A percentile compares a stretch with the other conserved stretches of the same genome.
These are phyloP conservation scores for Pleurotus salmoneostramineus DNA, from an alignment of 768 basidiomycete genomes.

Conservation along the genomic window DNA sequence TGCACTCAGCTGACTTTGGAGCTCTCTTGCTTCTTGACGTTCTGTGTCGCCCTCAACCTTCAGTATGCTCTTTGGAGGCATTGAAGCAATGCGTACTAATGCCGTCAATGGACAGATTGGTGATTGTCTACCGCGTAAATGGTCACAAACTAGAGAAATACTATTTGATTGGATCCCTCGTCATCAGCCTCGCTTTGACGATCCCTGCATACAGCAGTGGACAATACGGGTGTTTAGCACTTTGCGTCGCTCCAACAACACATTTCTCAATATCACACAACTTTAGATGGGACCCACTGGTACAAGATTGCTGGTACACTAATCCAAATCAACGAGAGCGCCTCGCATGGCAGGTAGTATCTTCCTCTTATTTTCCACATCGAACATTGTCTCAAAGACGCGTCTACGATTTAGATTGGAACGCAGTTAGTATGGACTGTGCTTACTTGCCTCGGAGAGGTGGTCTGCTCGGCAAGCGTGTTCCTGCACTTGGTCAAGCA, in stretches of 20 bases:
- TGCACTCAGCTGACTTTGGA: slow-evolving; percentile 13
- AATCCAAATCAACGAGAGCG: slow-evolving; percentile 14
- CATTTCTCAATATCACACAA: not conserved
- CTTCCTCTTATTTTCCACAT: not conserved
- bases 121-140: slow-evolving; percentile 14
- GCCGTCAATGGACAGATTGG: slow-evolving; percentile 10
- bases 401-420: not conserved
- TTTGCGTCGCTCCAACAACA: not conserved
- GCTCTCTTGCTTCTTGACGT: slow-evolving; percentile 16
- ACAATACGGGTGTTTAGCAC: slow-evolving; percentile 16
- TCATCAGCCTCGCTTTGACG: slow-evolving; percentile 10
- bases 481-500: not conserved
- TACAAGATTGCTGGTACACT: slow-evolving; percentile 17
- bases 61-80: slow-evolving; percentile 10
- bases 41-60: slow-evolving; percentile 18
- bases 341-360: slow-evolving; percentile 18
- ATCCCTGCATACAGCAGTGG: slow-evolving; percentile 16
- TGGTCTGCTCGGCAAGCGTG: not conserved
- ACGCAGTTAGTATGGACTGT: not conserved
- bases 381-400: not conserved
- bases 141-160: slow-evolving; percentile 17
- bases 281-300: slow-evolving; percentile 18
- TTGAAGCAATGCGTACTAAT: not conserved
- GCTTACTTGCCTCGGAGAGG: not conserved
- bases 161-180: slow-evolving; percentile 13